Evolutionary conservation across 73 alveolate species (phyloP), one percentile per base, ranked within the genome.

Genomic region (Blepharisma japonicum): DNA sequence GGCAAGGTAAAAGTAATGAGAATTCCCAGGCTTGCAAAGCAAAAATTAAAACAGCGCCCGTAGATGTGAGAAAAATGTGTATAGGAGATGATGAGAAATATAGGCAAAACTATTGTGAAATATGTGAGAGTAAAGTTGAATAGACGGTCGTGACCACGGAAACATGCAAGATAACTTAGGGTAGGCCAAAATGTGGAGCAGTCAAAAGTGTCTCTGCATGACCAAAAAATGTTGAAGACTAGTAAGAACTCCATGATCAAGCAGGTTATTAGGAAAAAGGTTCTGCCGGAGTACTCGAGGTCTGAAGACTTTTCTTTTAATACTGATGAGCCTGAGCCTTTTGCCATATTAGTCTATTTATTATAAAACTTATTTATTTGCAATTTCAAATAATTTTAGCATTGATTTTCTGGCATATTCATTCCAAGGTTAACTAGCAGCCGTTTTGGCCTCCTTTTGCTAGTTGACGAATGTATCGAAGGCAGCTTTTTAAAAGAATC

Each of bases 111-210:
- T 0, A 2, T 3, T n/a, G 47, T 9, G 47, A n/a, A 61, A 25
- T 18, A 61, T 0, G 47, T 25, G 1, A 61, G 14, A 14, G 74
- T 61, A 20, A 61, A n/a, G 74, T 11, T 20, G 47, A 61, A 61
- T 18, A 61, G 47, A 20, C 74, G 39, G 74, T 61, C 74, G 47
- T 61, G 74, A 20, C 74, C 74, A 14, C 74, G 74, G 47, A 20
- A 61, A 5, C 74, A 61, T 0, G 74, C 47, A 61, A 61, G 74
- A 25, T 61, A 61, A 2, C 47, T 14, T 14, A 61, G 14, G 39
- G 74, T 61, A 14, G 74, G 74, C 14, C 14, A 39, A 39, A 61
- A 61, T 14, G 14, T 39, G 11, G 74, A 25, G 23, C 74, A 61
- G 14, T n/a, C 18, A 61, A 61, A 61, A 9, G 74, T 61, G 38